Evolutionary conservation across 495 filamentous ascomycete genomes (phyloP).

Genomic region (Letharia columbiana): DNA sequence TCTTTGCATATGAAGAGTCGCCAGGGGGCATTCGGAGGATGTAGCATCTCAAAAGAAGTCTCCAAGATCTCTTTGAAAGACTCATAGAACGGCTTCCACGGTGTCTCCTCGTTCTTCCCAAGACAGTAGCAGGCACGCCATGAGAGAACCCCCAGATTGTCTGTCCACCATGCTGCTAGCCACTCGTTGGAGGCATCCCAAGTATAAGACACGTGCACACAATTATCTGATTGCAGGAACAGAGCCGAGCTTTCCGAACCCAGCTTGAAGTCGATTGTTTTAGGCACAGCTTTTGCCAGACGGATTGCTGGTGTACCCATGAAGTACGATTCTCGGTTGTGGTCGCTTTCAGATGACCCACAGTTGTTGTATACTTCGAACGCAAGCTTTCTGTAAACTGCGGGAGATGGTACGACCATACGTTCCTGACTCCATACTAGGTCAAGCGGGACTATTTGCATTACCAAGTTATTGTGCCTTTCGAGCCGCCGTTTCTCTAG

Average conservation of each 20-base stretch:
- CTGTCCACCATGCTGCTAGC: constrained; percentile 88
- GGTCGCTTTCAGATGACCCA: constrained; percentile 42
- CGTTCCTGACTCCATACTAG: constrained; percentile 58
- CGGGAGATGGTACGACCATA: constrained; percentile 58
- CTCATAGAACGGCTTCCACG: constrained; percentile 48
- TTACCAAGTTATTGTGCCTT: constrained; percentile 57
- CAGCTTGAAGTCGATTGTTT: constrained; percentile 71
- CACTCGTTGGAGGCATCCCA: constrained; percentile 75
- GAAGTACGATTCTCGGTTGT: constrained; percentile 25
- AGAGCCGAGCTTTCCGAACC: constrained; percentile 56
- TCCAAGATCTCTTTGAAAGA: constrained; percentile 77
- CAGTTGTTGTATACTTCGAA: constrained; percentile 86
- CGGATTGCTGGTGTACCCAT: constrained; percentile 60
- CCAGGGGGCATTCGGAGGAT: constrained; percentile 65
- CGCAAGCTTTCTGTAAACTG: constrained; percentile 59
- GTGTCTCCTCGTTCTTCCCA: constrained; percentile 48
- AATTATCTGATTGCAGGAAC: constrained; percentile 71
- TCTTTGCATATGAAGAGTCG: constrained; percentile 68
- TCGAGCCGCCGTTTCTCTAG: constrained; percentile 39
- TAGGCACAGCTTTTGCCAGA: constrained; percentile 64
- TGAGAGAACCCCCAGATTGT: constrained; percentile 70
- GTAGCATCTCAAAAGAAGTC: constrained; percentile 68
- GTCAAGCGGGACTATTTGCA: constrained; percentile 73
- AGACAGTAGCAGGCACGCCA: constrained; percentile 72
- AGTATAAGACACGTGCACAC: constrained; percentile 80